Conservation (phyloP, 352 stramenopile genomes). For the Globisporangium camurandrum region DNA sequence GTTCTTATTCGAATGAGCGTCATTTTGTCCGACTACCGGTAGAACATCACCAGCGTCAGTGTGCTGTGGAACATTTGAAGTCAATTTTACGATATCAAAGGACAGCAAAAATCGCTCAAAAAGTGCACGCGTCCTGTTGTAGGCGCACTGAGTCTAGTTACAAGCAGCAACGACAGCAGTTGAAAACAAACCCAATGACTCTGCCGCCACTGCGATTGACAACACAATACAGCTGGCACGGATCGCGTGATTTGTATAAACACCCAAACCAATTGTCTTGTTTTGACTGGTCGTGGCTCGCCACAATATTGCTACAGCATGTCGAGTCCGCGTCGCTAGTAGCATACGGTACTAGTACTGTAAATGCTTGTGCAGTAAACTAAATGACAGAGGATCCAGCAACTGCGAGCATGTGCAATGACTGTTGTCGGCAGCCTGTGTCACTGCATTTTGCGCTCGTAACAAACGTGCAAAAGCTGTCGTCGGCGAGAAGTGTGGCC, state of each 20-base stretch:
- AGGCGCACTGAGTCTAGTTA: neutral
- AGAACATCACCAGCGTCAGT: too few species aligned
- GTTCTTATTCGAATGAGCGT: constrained; percentile 1
- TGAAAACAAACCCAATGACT: neutral
- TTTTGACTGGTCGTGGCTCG: neutral
- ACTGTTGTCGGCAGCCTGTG: neutral
- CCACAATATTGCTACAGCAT: neutral
- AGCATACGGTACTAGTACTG: too few species aligned
- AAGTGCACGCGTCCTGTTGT: too few species aligned
- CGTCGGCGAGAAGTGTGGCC: too few species aligned
- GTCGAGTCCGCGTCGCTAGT: too few species aligned
- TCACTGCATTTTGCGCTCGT: neutral
- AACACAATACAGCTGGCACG: neutral
- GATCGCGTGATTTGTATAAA: neutral
- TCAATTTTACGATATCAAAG: neutral
- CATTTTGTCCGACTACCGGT: too few species aligned
- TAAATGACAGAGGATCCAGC: too few species aligned
- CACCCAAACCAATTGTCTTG: neutral
- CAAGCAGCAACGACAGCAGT: neutral
- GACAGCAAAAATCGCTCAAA: too few species aligned
- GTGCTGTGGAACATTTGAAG: neutral
- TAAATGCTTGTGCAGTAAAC: too few species aligned
- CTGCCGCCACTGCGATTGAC: neutral
- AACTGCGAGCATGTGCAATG: neutral
- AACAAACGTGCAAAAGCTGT: neutral